Percentiles rank a stretch among this genome's conserved stretches.
phyloP scores from a whole-genome alignment of 1,284 basidiomycete species.

The Apiotrichum mycotoxinovorans region DNA sequence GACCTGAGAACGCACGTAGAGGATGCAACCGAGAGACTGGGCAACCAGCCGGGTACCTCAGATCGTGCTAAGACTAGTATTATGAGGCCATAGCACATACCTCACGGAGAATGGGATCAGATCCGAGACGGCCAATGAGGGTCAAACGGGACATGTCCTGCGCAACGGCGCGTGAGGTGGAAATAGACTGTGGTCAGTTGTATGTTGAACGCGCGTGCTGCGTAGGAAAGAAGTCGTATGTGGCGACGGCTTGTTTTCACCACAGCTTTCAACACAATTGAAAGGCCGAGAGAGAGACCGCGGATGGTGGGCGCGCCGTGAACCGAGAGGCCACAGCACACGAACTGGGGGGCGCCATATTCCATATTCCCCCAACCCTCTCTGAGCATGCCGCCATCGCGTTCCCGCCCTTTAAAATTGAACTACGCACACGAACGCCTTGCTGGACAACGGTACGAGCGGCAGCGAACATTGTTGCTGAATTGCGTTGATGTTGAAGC shows the following conservation, averaged over 20 bases:
- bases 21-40: no score
- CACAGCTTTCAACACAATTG: no score
- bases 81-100: conserved; percentile 10
- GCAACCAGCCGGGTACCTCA: no score
- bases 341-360: no score
- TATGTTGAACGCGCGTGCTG: background rate
- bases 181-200: conserved; percentile 25
- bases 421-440: conserved; percentile 10
- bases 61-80: no score
- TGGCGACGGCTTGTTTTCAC: no score
- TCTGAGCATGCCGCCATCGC: background rate
- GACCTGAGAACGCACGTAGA: no score
- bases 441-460: conserved; percentile 1
- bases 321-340: no score
- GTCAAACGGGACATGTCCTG: conserved; percentile 38
- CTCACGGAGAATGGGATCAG: conserved; percentile 35
- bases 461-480: conserved; percentile 9
- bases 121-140: conserved; percentile 41
- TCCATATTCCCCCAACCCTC: background rate
- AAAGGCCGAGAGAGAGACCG: no score
- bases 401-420: no score
- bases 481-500: background rate
- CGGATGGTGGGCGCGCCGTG: no score
- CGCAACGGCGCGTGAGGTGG: conserved; percentile 21
- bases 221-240: background rate